Percentiles rank a stretch among this genome's conserved stretches.
Evolutionary conservation across 2,329 filamentous ascomycete species (phyloP).

Genomic region (Hypoxylon sp.): DNA sequence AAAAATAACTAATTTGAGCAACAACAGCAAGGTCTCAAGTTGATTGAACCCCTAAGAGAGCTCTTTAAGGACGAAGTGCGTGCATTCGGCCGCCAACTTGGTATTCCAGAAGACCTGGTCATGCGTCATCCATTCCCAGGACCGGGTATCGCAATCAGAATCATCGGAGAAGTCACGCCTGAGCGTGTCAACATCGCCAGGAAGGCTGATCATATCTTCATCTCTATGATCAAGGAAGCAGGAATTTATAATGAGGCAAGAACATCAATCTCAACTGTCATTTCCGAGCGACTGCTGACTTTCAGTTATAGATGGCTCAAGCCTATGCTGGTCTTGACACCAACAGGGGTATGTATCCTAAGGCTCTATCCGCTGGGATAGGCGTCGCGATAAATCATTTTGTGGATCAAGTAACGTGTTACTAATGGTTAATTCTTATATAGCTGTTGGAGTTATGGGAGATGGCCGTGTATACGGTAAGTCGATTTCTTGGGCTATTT

Average conservation of each 20-base stretch:
- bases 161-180: constrained; percentile 86
- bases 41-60: constrained; percentile 73
- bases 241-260: constrained; percentile 73
- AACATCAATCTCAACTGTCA: not conserved
- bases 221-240: constrained; percentile 79
- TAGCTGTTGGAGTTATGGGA: constrained; percentile 45
- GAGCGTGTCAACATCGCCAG: constrained; percentile 84
- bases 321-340: constrained; percentile 64
- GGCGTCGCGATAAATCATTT: not conserved
- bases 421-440: not conserved
- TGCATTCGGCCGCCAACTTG: constrained; percentile 76
- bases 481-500: too few species aligned
- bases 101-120: constrained; percentile 81
- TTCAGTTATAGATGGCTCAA: constrained; percentile 59
- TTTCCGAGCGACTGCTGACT: not conserved
- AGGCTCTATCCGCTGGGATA: not conserved
- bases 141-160: constrained; percentile 78
- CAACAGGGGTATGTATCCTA: constrained; percentile 49
- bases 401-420: not conserved
- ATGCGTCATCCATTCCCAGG: constrained; percentile 79
- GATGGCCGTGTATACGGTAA: not conserved
- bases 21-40: constrained; percentile 64
- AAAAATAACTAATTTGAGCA: not conserved
- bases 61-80: constrained; percentile 84
- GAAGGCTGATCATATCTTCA: constrained; percentile 85